Base-by-base conservation (phyloP, 1,139 yeast species). In the Pichiaceae sp. region DNA sequence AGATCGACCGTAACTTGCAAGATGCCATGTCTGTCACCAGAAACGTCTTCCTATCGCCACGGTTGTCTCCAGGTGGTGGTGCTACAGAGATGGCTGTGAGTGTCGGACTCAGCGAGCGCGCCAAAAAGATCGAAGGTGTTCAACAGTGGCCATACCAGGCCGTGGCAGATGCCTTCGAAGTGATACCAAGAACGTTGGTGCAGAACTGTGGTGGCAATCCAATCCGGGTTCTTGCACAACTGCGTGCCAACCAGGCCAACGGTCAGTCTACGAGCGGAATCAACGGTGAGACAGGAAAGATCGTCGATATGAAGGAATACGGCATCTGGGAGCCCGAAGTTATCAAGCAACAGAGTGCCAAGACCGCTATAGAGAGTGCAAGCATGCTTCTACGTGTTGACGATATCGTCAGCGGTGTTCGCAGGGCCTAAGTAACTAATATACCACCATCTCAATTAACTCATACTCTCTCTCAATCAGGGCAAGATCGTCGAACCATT, bases 301-400 rank as follows among this genome's bases (percentile, higher is more conserved):
- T 91, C 41, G 96, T 85, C 30, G 97, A 91, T 59, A 91, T 91
- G 99, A 76, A 82, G 48, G 81, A 76, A 19, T 91, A 87, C 60
- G 98, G 98, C 31, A 83, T 91, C 47, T 91, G 98, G 98, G 99
- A 91, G 64, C 98, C 99, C 15, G 96, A 91, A 64, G 96, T 86
- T 34, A 87, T 91, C 61, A 91, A 91, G 65, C 93, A 85, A 56
- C 99, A 91, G 66, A 82, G 95, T 45, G 82, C 91, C 50, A 91
- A 91, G 68, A 93, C 98, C 16, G 96, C 95, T 31, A 84, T 93
- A 48, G 99, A 91, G 64, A 82, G 95, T 68, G 97, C 98, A 7
- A 84, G 96, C 60, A 70, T 91, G 65, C 70, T 91, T 53, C 70
- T 91, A 58, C 80, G 98, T 56, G 98, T 91, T 34, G 99, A 91